These are phyloP conservation scores for Candida buenavistaensis DNA, from an alignment of 1,139 yeast genomes.

Conservation along the genomic window DNA sequence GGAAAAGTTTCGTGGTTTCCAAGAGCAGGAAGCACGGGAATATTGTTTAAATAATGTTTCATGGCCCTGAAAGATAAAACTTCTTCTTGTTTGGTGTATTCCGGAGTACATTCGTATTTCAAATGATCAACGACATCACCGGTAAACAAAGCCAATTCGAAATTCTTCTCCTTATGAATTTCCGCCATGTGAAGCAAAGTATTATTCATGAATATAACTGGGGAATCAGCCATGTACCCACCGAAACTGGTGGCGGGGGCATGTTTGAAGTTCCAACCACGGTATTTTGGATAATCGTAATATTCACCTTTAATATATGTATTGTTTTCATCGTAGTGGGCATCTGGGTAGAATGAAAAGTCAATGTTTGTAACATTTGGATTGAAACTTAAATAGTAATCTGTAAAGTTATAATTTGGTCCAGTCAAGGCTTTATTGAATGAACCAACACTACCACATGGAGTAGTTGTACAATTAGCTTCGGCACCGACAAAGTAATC, in stretches of 20 bases:
- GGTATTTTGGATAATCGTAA: slow-evolving; percentile 34
- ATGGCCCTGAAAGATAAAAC: slow-evolving; percentile 49
- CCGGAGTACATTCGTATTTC: slow-evolving; percentile 38
- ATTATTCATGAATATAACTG: slow-evolving; percentile 57
- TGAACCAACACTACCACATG: slow-evolving; percentile 50
- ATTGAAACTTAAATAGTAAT: slow-evolving; percentile 19
- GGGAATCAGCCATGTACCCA: slow-evolving; percentile 62
- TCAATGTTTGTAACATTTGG: slow-evolving; percentile 24
- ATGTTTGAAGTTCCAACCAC: slow-evolving; percentile 43
- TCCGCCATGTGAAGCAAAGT: slow-evolving; percentile 49
- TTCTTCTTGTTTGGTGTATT: slow-evolving; percentile 55
- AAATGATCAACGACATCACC: slow-evolving; percentile 67
- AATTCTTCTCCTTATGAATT: slow-evolving; percentile 33
- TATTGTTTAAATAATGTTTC: slow-evolving; percentile 51
- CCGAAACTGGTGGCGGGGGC: slow-evolving; percentile 66
- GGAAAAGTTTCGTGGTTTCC: slow-evolving; percentile 80
- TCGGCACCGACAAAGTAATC: slow-evolving; percentile 60
- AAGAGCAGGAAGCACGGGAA: slow-evolving; percentile 62
- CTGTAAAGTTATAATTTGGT: slow-evolving; percentile 35
- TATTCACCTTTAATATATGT: slow-evolving; percentile 42
- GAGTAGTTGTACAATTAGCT: slow-evolving; percentile 53
- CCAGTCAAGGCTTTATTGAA: slow-evolving; percentile 30
- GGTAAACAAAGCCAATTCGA: slow-evolving; percentile 64
- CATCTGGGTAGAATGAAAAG: slow-evolving; percentile 16
- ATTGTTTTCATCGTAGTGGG: slow-evolving; percentile 34